Conservation (phyloP, 768 basidiomycete species). For the Serpula lacrymans region DNA sequence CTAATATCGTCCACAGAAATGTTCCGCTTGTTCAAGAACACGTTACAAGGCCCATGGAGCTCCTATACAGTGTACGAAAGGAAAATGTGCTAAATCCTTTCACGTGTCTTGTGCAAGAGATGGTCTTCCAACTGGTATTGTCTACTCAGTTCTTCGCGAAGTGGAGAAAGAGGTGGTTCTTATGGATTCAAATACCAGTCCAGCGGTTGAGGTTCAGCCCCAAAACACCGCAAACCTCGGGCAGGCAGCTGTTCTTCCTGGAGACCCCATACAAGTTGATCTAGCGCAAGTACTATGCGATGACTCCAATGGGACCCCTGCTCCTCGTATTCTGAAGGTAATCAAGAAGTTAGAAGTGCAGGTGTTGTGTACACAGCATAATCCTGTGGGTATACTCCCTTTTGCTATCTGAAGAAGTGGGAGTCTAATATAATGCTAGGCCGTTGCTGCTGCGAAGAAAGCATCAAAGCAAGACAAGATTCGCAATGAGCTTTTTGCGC, state of each 20-base stretch:
- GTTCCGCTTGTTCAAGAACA: slow-evolving; percentile 74
- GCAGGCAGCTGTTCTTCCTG: slow-evolving; percentile 6
- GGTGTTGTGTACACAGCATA: slow-evolving; percentile 83
- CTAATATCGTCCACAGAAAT: slow-evolving; percentile 75
- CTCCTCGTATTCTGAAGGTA: slow-evolving; percentile 48
- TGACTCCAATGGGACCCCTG: slow-evolving; percentile 2
- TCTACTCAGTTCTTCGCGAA: slow-evolving; percentile 60
- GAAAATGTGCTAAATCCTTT: slow-evolving; percentile 90
- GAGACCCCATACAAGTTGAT: not conserved
- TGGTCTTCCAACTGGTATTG: slow-evolving; percentile 47
- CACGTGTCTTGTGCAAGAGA: slow-evolving; percentile 87
- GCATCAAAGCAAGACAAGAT: slow-evolving; percentile 74
- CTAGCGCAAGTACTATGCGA: not conserved
- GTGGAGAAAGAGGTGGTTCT: slow-evolving; percentile 82
- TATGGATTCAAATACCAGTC: slow-evolving; percentile 38
- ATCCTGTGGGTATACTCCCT: slow-evolving; percentile 64
- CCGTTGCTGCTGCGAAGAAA: slow-evolving; percentile 69
- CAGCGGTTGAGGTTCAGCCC: slow-evolving; percentile 5
- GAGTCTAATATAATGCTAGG: slow-evolving; percentile 40
- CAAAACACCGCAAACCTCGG: not conserved
- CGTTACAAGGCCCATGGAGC: slow-evolving; percentile 69
- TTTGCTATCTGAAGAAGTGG: not conserved
- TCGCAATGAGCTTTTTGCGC: slow-evolving; percentile 60
- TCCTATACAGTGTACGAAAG: slow-evolving; percentile 90
- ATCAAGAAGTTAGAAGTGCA: slow-evolving; percentile 75